Conservation (phyloP, 108 stramenopile genomes). For the Pelagomonas calceolata region DNA sequence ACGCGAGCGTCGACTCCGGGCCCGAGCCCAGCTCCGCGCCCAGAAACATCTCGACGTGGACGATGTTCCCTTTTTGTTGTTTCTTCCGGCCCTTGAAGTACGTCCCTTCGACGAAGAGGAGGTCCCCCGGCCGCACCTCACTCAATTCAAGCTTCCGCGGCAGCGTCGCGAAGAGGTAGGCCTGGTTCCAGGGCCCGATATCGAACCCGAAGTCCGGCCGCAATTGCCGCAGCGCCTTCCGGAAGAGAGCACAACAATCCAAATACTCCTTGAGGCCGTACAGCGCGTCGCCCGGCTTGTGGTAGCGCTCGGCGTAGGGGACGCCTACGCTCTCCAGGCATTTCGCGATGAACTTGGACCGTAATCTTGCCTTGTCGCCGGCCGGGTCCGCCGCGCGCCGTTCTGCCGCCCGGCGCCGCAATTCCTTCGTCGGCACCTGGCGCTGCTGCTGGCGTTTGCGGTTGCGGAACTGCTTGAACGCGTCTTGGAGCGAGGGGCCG, state of each 20-base stretch:
- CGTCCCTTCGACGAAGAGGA: slow-evolving; percentile 22
- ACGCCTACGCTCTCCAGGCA: slow-evolving; percentile 19
- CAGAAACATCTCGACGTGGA: slow-evolving; percentile 26
- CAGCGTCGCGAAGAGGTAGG: slow-evolving; percentile 26
- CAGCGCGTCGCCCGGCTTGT: slow-evolving; percentile 1
- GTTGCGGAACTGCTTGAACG: not conserved
- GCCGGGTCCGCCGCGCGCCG: not conserved
- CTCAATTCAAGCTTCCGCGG: not conserved
- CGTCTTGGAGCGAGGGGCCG: not conserved
- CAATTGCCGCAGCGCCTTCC: slow-evolving; percentile 18
- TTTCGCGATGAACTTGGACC: slow-evolving; percentile 18
- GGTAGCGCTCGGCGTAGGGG: slow-evolving; percentile 23
- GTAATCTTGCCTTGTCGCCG: not conserved
- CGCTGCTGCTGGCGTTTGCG: not conserved
- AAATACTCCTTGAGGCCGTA: slow-evolving; percentile 14
- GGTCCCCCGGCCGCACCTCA: slow-evolving; percentile 15
- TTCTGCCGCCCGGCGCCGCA: not conserved
- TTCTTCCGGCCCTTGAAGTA: slow-evolving; percentile 17
- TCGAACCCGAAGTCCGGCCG: slow-evolving; percentile 22
- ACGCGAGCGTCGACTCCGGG: slow-evolving; percentile 10
- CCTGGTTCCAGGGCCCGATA: slow-evolving; percentile 26
- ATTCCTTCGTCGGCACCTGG: no score
- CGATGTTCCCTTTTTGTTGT: slow-evolving; percentile 22
- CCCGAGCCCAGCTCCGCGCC: slow-evolving; percentile 11
- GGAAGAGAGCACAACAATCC: slow-evolving; percentile 24